Evolutionary conservation across 345 rosid species (phyloP), one percentile per base, ranked within the genome.

Genomic region (Boechera divaricarpa): DNA sequence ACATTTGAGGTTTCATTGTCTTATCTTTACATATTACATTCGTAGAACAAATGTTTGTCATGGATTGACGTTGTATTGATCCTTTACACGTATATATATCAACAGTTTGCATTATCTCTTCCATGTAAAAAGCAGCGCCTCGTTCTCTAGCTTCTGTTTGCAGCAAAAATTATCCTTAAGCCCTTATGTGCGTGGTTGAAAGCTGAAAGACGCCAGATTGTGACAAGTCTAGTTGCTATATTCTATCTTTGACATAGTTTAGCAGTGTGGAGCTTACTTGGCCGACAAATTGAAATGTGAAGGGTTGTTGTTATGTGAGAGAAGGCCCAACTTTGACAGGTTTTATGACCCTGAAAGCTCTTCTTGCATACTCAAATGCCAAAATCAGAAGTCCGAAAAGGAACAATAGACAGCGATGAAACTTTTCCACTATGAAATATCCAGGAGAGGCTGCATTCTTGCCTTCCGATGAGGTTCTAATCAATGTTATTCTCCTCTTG

Each of bases 301-400:
- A 21, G 68, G 58, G 15, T 60, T 61, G 44, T 55, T 78, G 63
- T 58, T 79, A 87, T 67, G 91, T 83, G 63, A 74, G 88, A 45
- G 91, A 67, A 79, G 89, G 73, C 29, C 79, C 86, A 13, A 90
- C 85, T 75, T 81, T 91, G 61, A 81, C 84, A 5, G 94, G 89
- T 79, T 87, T 93, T 35, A 87, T 60, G 12, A 77, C 65, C 74
- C 78, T 85, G 55, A 84, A 53, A 39, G 80, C 83, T 77, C 76
- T 87, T 72, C 87, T 85, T 69, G 74, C 83, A 56, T 83, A 72
- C 83, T 87, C 89, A 18, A 88, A 82, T 10, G 71, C 79, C 71
- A 90, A 60, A 73, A 85, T 76, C 55, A 95, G 78, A 65, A 95
- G 78, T 52, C 96, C 82, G 41, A 82, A 82, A 70, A 92, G 38